Evolutionary conservation across 495 filamentous ascomycete genomes (phyloP).

Genomic region (Talaromyces liani): DNA sequence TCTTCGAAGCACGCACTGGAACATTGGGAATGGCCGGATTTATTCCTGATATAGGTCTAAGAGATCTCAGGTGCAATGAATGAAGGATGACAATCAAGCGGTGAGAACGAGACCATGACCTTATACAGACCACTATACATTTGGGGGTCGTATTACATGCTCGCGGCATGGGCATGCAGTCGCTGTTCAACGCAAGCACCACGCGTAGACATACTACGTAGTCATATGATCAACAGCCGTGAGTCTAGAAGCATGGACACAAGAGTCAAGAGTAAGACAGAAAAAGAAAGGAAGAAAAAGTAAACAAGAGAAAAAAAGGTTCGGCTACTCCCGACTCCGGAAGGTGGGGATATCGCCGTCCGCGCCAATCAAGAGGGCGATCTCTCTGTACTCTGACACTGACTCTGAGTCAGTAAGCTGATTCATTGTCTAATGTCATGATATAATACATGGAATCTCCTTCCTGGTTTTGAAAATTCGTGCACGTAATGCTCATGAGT

Average conservation of each 20-base stretch:
- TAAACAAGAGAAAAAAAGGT: background rate
- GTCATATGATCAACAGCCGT: background rate
- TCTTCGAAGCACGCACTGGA: background rate
- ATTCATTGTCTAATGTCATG: background rate
- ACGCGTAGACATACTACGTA: background rate
- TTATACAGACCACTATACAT: background rate
- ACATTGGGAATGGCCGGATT: background rate
- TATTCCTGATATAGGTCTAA: background rate
- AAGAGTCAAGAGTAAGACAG: background rate
- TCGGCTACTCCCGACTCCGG: background rate
- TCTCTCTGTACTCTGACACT: too few species aligned
- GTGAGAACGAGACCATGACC: background rate
- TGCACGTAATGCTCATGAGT: background rate
- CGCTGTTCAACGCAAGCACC: background rate
- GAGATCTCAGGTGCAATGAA: background rate
- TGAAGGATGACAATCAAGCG: background rate
- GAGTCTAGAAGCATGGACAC: background rate
- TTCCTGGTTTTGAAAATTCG: background rate
- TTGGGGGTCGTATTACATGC: background rate
- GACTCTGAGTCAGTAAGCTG: background rate
- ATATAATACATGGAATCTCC: background rate
- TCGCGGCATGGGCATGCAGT: background rate
- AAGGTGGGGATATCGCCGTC: conserved; percentile 4
- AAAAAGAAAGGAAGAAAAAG: background rate
- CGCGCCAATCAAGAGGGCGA: background rate